These are phyloP conservation scores for Microbotryum saponariae DNA, from an alignment of 1,284 basidiomycete species.

Conservation along the genomic window DNA sequence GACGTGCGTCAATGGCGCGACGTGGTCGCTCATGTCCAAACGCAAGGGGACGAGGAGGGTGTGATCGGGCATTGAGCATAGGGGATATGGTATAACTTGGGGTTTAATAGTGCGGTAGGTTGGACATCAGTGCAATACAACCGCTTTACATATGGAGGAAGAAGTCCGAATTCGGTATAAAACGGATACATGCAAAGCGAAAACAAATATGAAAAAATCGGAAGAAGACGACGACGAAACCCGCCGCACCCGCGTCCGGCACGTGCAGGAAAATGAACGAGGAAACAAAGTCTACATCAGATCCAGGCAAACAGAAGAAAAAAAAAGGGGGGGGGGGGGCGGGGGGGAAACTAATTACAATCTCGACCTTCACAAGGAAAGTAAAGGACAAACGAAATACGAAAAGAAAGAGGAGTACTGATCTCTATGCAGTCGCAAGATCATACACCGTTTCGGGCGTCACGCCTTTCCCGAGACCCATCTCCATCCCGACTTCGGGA, in stretches of 20 bases:
- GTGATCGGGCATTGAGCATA: not conserved
- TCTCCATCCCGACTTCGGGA: slow-evolving; percentile 8
- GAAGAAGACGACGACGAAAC: too few relatives aligned
- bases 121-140: not conserved
- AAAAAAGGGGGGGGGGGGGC: too few relatives aligned
- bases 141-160: not conserved
- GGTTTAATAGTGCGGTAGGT: not conserved
- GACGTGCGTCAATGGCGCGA: slow-evolving; percentile 12
- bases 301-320: not conserved
- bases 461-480: too few relatives aligned
- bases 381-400: not conserved
- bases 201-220: too few relatives aligned
- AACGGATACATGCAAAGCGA: too few relatives aligned
- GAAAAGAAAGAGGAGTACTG: not conserved
- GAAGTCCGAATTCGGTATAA: not conserved
- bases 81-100: too few relatives aligned
- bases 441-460: slow-evolving; percentile 17
- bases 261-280: not conserved
- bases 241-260: not conserved
- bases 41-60: slow-evolving; percentile 37
- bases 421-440: slow-evolving; percentile 4
- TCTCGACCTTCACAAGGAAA: not conserved
- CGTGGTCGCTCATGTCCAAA: slow-evolving; percentile 21
- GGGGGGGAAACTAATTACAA: not conserved
- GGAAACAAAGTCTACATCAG: not conserved